phyloP scores from a whole-genome alignment of 106 monocot species.

The Dioscorea alata region DNA sequence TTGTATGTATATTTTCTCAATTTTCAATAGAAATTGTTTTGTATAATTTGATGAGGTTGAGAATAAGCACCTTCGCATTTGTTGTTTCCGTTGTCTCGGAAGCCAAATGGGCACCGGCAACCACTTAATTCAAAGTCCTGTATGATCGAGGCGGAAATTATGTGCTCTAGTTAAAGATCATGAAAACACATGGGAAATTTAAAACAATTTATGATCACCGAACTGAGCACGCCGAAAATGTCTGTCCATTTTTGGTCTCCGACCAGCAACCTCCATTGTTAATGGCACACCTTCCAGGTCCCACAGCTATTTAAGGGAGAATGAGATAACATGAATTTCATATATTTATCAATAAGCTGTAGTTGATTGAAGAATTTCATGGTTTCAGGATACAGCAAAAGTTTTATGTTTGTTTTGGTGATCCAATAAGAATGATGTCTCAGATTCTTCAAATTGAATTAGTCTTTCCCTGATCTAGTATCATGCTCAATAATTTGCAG shows the following conservation, averaged over 20 bases:
- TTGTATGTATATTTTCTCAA: too few relatives aligned
- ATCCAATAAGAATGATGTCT: too few relatives aligned
- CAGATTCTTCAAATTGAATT: too few relatives aligned
- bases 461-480: too few relatives aligned
- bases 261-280: slow-evolving; percentile 95
- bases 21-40: not conserved
- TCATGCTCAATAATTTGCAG: too few relatives aligned
- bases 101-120: slow-evolving; percentile 77
- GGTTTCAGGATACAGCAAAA: too few relatives aligned
- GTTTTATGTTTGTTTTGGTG: too few relatives aligned
- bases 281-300: slow-evolving; percentile 77
- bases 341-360: too few relatives aligned
- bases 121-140: slow-evolving; percentile 50
- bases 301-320: slow-evolving; percentile 47
- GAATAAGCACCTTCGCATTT: slow-evolving; percentile 61
- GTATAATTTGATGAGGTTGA: not conserved
- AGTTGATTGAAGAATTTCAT: too few relatives aligned
- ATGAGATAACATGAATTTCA: not conserved
- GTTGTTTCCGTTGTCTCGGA: slow-evolving; percentile 60
- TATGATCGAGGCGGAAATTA: not conserved
- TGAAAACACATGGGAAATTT: too few relatives aligned
- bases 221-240: slow-evolving; percentile 89
- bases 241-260: slow-evolving; percentile 35
- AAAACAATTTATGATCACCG: not conserved
- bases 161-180: not conserved